Evolutionary conservation across 768 basidiomycete genomes (phyloP).

Genomic region (Suillus paluster): DNA sequence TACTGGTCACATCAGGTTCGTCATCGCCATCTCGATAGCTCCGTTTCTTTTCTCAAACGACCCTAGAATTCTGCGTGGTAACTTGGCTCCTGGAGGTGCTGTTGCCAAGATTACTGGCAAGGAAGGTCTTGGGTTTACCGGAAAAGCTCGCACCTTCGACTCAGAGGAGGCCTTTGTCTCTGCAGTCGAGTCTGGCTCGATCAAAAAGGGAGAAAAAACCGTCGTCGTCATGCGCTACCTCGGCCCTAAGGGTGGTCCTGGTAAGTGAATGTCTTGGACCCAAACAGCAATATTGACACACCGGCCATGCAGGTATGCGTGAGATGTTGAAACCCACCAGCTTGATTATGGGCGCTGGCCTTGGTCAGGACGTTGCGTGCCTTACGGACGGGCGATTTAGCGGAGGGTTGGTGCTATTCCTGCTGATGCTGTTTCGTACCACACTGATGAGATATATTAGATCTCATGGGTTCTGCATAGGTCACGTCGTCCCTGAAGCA

Average conservation of each 20-base stretch:
- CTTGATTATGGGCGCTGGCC: constrained; percentile 97
- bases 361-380: constrained; percentile 95
- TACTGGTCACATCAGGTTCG: constrained; percentile 87
- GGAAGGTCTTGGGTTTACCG: constrained; percentile 87
- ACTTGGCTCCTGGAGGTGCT: constrained; percentile 93
- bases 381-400: constrained; percentile 98
- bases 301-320: constrained; percentile 77
- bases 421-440: constrained; percentile 20
- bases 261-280: constrained; percentile 45
- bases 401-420: constrained; percentile 74
- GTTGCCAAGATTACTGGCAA: constrained; percentile 97
- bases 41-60: constrained; percentile 7
- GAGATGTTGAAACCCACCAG: constrained; percentile 99
- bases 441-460: constrained; percentile 43
- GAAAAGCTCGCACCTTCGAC: constrained; percentile 93
- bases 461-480: constrained; percentile 96
- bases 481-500: constrained; percentile 96
- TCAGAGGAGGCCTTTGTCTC: constrained; percentile 85
- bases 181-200: constrained; percentile 86
- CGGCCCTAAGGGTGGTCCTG: constrained; percentile 96
- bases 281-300: constrained; percentile 12
- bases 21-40: constrained; percentile 8
- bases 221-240: constrained; percentile 95
- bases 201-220: constrained; percentile 96
- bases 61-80: constrained; percentile 83